Evolutionary conservation across 441 rosid species (phyloP), one percentile per base, ranked within the genome.

Genomic region (Pelargonium citronellum): DNA sequence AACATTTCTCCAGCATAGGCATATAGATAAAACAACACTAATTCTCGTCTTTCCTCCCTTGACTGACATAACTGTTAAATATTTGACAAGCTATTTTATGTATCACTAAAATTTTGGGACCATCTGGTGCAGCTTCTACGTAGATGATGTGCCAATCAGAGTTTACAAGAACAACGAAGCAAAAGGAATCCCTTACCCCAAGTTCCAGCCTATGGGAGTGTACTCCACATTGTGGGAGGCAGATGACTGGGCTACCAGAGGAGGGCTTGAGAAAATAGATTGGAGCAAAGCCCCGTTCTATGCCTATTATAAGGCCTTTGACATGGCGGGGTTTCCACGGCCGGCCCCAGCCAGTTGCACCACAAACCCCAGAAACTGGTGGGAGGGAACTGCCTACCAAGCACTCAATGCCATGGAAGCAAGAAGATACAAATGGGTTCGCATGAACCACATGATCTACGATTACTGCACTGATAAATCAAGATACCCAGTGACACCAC

Each of bases 201-300:
- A 67, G 44, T 61, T 55, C 62, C 77, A 75, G 37, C 62, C 77
- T 13, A 79, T 79, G 82, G 73, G 71, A 20, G 67, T 75, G 4
- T 70, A 77, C 77, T 77, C 78, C 6, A 65, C 66, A 44, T 68
- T 79, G 13, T 80, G 86, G 84, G 80, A 83, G 37, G 86, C 79
- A 20, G 89, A 83, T 71, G 83, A 85, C 19, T 85, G 89, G 89
- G 87, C 87, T 6, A 83, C 86, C 2, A 80, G 86, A 69, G 87
- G 87, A 22, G 84, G 89, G 9, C 81, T 82, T 13, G 78, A 83
- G 39, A 79, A 79, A 72, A 76, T 75, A 0, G 73, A 79, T 72
- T 79, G 79, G 79, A 66, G 41, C 61, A 37, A 57, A 7, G 77
- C 82, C 43, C 82, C 82, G 0, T 79, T 79, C 73, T 73, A 72